These are phyloP conservation scores for Blastomyces parvus DNA, from an alignment of 2,329 filamentous ascomycete species.

Conservation along the genomic window DNA sequence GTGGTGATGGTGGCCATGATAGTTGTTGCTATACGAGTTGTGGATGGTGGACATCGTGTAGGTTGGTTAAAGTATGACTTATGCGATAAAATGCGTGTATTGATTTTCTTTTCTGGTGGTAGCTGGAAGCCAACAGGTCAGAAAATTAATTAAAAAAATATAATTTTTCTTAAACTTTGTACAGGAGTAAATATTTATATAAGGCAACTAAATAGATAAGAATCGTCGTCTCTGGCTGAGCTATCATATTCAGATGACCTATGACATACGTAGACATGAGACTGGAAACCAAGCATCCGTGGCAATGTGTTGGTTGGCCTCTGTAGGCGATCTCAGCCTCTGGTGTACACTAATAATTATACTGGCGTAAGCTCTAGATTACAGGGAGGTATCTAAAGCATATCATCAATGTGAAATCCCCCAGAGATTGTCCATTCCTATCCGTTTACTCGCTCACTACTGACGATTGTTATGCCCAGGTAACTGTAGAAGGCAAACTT, in stretches of 20 bases:
- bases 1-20: slow-evolving; percentile 1
- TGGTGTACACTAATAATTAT: neutral
- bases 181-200: neutral
- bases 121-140: neutral
- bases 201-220: neutral
- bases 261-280: slow-evolving; percentile 5
- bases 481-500: neutral
- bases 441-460: neutral
- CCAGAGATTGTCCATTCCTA: neutral
- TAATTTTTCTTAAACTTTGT: too few relatives aligned
- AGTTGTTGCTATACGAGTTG: neutral
- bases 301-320: neutral
- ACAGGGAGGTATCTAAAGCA: neutral
- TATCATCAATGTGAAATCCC: neutral
- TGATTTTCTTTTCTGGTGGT: neutral
- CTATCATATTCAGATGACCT: slow-evolving; percentile 1
- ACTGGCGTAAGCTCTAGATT: neutral
- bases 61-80: neutral
- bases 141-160: too few relatives aligned
- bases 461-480: neutral
- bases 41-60: neutral
- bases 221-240: neutral
- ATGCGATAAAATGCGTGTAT: neutral
- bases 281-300: neutral
- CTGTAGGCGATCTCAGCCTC: neutral